These are phyloP conservation scores for Staphylotrichum tortipilum DNA, from an alignment of 495 filamentous ascomycete genomes.

Conservation along the genomic window DNA sequence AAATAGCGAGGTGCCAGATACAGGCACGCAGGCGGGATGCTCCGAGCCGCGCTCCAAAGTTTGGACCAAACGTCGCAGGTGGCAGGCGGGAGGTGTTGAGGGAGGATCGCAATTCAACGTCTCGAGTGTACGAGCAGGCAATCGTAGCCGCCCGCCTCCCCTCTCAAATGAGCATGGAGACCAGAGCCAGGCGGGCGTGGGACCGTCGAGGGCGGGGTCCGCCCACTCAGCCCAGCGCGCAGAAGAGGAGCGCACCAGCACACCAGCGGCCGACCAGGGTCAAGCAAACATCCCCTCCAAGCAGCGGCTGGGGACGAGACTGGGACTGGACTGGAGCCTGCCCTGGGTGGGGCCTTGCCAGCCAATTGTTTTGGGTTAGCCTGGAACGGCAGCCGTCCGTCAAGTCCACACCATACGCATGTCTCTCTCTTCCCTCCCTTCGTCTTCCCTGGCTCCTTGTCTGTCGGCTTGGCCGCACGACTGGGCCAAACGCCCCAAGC, in stretches of 20 bases:
- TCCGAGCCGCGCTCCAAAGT: not conserved
- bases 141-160: slow-evolving; percentile 9
- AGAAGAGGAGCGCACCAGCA: too few relatives aligned
- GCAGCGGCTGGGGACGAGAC: too few relatives aligned
- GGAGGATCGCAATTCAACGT: not conserved
- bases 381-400: not conserved
- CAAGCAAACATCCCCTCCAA: too few relatives aligned
- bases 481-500: not conserved
- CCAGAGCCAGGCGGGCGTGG: not conserved
- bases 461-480: not conserved
- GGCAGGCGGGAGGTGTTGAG: too few relatives aligned
- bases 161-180: slow-evolving; percentile 4
- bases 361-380: not conserved
- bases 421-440: not conserved
- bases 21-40: not conserved
- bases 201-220: not conserved
- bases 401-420: not conserved
- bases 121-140: too few relatives aligned
- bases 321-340: too few relatives aligned
- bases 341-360: too few relatives aligned
- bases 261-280: too few relatives aligned
- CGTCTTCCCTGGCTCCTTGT: not conserved
- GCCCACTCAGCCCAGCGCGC: too few relatives aligned
- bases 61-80: too few relatives aligned
- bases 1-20: not conserved